Evolutionary conservation across 192 early-diverging fungal species (phyloP).

Genomic region (Coemansia sp.): DNA sequence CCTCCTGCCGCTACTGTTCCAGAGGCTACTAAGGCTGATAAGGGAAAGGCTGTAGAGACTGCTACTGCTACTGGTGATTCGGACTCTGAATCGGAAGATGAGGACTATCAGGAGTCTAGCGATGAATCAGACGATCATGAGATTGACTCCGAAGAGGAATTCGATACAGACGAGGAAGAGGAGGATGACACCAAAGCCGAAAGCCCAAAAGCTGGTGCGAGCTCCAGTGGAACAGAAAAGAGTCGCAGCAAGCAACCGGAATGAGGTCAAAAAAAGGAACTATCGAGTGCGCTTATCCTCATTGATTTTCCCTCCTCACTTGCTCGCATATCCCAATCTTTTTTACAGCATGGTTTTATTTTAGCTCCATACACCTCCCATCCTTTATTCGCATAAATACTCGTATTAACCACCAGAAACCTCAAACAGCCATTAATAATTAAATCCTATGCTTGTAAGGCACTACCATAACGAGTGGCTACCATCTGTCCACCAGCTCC

Average conservation of each 20-base stretch:
- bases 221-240: neutral
- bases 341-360: too few species aligned
- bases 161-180: neutral
- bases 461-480: conserved; percentile 35
- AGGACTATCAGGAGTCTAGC: conserved; percentile 9
- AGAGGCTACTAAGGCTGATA: conserved; percentile 4
- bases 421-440: conserved; percentile 3
- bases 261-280: neutral
- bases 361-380: neutral
- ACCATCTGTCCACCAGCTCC: conserved; percentile 48
- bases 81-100: conserved; percentile 7
- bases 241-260: neutral
- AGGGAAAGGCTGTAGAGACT: neutral
- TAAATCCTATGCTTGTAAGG: conserved; percentile 35
- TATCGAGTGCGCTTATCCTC: neutral
- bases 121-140: conserved; percentile 11
- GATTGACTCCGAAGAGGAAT: conserved; percentile 2
- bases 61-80: conserved; percentile 9
- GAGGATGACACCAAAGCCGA: neutral
- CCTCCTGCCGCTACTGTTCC: neutral
- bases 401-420: neutral
- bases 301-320: neutral
- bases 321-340: too few species aligned
- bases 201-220: neutral
- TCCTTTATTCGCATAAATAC: conserved; percentile 3